phyloP scores from a whole-genome alignment of 176 grass and related monocot species.

The Carex pumila region DNA sequence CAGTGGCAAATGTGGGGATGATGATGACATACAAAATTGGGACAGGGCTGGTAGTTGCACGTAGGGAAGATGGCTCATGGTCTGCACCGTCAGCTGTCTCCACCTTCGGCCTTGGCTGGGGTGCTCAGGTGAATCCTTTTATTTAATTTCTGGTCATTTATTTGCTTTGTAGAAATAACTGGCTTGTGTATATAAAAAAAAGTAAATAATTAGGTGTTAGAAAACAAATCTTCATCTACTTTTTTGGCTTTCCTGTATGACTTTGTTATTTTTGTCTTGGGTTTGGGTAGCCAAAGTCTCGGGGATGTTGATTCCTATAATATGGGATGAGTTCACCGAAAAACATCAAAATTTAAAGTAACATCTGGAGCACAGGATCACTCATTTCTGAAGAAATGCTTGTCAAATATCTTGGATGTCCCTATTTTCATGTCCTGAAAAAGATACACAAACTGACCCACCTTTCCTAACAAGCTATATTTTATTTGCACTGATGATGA shows the following conservation, averaged over 20 bases:
- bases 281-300: not conserved
- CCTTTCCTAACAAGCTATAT: not conserved
- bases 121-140: conserved; percentile 55
- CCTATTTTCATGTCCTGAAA: not conserved
- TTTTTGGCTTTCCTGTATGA: not conserved
- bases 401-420: not conserved
- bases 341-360: not conserved
- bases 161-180: not conserved
- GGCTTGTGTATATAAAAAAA: not conserved
- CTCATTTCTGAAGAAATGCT: not conserved
- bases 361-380: not conserved
- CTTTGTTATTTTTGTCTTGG: not conserved
- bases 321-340: not conserved
- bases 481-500: not conserved
- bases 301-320: not conserved
- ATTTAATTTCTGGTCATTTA: conserved; percentile 16
- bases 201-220: not conserved
- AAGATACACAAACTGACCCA: not conserved
- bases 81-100: conserved; percentile 86
- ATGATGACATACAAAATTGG: conserved; percentile 90
- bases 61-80: conserved; percentile 77
- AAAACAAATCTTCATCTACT: not conserved
- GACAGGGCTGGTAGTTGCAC: conserved; percentile 70
- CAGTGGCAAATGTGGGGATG: conserved; percentile 61
- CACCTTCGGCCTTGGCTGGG: conserved; percentile 86